These are phyloP conservation scores for Friedmanniomyces endolithicus DNA, from an alignment of 495 filamentous ascomycete species.

Conservation along the genomic window DNA sequence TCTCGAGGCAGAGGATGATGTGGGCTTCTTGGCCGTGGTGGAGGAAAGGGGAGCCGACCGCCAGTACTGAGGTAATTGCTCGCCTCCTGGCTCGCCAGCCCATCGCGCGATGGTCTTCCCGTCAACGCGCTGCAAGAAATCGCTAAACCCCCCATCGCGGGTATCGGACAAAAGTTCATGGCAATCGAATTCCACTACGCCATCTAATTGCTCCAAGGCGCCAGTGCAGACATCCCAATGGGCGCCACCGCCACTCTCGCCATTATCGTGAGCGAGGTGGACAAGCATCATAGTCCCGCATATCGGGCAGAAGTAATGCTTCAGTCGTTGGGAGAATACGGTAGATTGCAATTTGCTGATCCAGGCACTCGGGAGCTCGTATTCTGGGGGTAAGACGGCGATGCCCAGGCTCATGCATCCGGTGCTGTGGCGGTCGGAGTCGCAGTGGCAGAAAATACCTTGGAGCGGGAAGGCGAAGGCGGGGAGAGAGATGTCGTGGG, in stretches of 20 bases:
- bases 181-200: conserved; percentile 29
- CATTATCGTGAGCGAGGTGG: no score
- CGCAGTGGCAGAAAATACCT: conserved; percentile 51
- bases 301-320: conserved; percentile 53
- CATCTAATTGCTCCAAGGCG: conserved; percentile 30
- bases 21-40: background rate
- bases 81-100: conserved; percentile 8
- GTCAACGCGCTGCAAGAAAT: conserved; percentile 33
- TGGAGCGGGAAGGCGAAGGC: conserved; percentile 24
- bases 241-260: background rate
- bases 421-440: conserved; percentile 44
- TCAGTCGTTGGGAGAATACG: conserved; percentile 31
- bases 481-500: conserved; percentile 34
- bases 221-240: conserved; percentile 35
- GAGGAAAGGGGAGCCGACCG: no score
- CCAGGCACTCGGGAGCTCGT: conserved; percentile 13
- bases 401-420: conserved; percentile 48
- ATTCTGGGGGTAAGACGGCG: conserved; percentile 25
- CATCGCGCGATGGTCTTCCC: conserved; percentile 19
- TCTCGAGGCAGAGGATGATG: background rate
- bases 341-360: background rate
- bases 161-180: conserved; percentile 43
- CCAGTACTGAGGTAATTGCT: conserved; percentile 22
- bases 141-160: conserved; percentile 45
- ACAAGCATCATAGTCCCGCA: conserved; percentile 55